Conservation (phyloP, 2,329 filamentous ascomycete genomes). For the Epichloe glyceriae region DNA sequence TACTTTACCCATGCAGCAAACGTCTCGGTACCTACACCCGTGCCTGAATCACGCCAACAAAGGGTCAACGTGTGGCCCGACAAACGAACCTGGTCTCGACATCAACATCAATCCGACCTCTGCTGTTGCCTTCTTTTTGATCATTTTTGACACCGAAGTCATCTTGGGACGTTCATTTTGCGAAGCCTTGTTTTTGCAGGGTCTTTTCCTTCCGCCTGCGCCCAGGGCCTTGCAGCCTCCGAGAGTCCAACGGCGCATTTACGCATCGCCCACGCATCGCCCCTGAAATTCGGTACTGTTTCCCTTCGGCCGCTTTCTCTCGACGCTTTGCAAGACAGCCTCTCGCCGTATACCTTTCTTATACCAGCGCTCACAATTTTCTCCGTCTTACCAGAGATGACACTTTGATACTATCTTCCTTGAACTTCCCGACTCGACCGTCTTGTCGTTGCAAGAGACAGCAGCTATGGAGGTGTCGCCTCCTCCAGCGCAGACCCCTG, state of each 20-base stretch:
- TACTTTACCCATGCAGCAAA: not conserved
- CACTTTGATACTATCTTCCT: not conserved
- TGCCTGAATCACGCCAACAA: slow-evolving; percentile 2
- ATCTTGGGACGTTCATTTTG: not conserved
- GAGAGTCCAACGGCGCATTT: not conserved
- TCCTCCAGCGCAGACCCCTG: slow-evolving; percentile 28
- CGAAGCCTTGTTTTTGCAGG: not conserved
- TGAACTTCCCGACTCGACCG: not conserved
- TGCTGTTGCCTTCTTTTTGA: not conserved
- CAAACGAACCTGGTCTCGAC: not conserved
- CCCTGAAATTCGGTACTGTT: not conserved
- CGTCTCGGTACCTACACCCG: not conserved
- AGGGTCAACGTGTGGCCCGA: not conserved
- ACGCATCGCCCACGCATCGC: not conserved
- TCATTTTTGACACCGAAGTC: not conserved
- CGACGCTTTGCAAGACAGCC: not conserved
- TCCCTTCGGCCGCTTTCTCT: not conserved
- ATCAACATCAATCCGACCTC: not conserved
- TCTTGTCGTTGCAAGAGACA: slow-evolving; percentile 6
- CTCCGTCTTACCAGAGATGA: slow-evolving; percentile 1
- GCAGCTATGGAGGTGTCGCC: slow-evolving; percentile 41
- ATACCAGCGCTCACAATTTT: not conserved
- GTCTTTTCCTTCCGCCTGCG: not conserved
- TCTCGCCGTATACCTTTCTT: not conserved
- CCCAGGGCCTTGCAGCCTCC: not conserved